Evolutionary conservation across 352 stramenopile species (phyloP).

Genomic region (Phytophthora chlamydospora): DNA sequence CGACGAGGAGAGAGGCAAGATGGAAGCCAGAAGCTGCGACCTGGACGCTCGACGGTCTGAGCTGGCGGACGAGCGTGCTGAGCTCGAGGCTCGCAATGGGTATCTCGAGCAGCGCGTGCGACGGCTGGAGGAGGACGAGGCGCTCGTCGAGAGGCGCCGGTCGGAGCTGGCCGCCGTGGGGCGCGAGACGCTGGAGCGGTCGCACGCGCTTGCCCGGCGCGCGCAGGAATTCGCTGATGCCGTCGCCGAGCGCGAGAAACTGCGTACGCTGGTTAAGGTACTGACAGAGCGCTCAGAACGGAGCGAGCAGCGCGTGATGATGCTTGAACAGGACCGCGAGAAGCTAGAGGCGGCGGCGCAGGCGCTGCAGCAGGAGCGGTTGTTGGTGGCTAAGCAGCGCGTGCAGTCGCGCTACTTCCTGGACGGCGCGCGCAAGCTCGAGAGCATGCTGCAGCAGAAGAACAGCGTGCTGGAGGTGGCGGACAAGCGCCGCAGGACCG

Average conservation of each 20-base stretch:
- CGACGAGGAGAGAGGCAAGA: slow-evolving; percentile 74
- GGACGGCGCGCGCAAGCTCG: slow-evolving; percentile 67
- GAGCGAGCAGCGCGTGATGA: slow-evolving; percentile 38
- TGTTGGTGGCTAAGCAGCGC: slow-evolving; percentile 75
- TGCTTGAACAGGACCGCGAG: slow-evolving; percentile 54
- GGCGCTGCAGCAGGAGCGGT: slow-evolving; percentile 71
- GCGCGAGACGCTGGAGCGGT: slow-evolving; percentile 70
- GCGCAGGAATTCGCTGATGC: slow-evolving; percentile 43
- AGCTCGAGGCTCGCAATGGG: slow-evolving; percentile 51
- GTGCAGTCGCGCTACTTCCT: slow-evolving; percentile 80
- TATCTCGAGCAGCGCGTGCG: slow-evolving; percentile 59
- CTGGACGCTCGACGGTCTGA: slow-evolving; percentile 59
- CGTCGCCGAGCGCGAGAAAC: slow-evolving; percentile 45
- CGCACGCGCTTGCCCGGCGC: slow-evolving; percentile 46
- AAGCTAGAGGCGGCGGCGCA: slow-evolving; percentile 55
- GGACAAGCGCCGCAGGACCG: slow-evolving; percentile 14
- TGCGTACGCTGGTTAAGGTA: slow-evolving; percentile 48
- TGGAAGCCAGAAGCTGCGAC: slow-evolving; percentile 63
- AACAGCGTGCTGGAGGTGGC: slow-evolving; percentile 33
- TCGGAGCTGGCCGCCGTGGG: slow-evolving; percentile 65
- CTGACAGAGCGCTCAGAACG: slow-evolving; percentile 37
- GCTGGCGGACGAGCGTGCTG: slow-evolving; percentile 64
- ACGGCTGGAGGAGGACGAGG: slow-evolving; percentile 56
- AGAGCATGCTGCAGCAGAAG: slow-evolving; percentile 67
- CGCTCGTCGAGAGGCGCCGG: slow-evolving; percentile 50